Conservation (phyloP, 1,284 basidiomycete species). For the Fomitiporia mediterranea region DNA sequence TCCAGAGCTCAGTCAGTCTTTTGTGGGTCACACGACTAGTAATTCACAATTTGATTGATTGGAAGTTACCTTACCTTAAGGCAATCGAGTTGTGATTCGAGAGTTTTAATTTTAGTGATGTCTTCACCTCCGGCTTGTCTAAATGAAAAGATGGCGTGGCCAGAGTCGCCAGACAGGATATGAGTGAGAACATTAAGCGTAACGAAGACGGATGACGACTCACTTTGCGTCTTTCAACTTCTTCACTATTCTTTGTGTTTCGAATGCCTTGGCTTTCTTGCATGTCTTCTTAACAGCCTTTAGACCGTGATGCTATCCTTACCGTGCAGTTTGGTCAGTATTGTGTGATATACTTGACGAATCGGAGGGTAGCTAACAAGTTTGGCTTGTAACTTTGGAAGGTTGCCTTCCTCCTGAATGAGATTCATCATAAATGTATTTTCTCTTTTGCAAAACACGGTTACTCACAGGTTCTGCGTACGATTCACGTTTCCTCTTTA, state of each 20-base stretch:
- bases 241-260: conserved; percentile 81
- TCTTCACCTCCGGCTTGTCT: conserved; percentile 41
- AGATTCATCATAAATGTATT: no score
- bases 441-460: not conserved
- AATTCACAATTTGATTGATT: not conserved
- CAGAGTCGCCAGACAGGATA: not conserved
- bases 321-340: not conserved
- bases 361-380: conserved; percentile 11
- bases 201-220: conserved; percentile 21
- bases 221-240: conserved; percentile 72
- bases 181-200: not conserved
- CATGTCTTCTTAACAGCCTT: conserved; percentile 65
- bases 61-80: conserved; percentile 54
- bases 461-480: not conserved
- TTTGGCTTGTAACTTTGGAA: conserved; percentile 13
- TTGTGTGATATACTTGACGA: not conserved
- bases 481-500: conserved; percentile 16
- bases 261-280: conserved; percentile 81
- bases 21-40: no score
- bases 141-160: conserved; percentile 7
- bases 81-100: conserved; percentile 64
- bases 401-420: conserved; percentile 18
- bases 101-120: conserved; percentile 37
- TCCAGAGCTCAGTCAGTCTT: conserved; percentile 9
- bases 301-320: conserved; percentile 59